Evolutionary conservation across 306 rosid species (phyloP), one percentile per base, ranked within the genome.

Genomic region (Carpinus fangiana): DNA sequence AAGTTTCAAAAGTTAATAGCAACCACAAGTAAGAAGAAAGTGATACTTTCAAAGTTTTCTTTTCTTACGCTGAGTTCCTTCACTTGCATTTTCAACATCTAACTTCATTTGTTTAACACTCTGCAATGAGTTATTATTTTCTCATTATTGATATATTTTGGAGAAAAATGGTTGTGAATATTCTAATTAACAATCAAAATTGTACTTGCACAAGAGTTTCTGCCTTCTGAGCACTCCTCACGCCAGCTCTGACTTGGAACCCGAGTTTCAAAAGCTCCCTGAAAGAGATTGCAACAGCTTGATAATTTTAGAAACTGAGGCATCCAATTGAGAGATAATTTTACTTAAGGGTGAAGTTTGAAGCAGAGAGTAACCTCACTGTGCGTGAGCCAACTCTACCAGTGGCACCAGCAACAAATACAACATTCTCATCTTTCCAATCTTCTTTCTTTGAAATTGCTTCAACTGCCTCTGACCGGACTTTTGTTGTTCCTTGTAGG

Each of bases 251-350:
- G 60, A 95, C 98, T 78, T 72, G 89, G 76, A 92, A 92, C 38
- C 97, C 98, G 71, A 95, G 97, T 88, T 92, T 94, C 89, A 95
- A 70, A 73, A 95, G 97, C 92, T 95, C 98, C 90, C 98, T 95
- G 97, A 55, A 80, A 50, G 62, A 57, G 64, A 83, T 53, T 21
- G 80, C 10, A 47, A 70, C 16, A 17, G n/a, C 56, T 83, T 66
- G 78, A 74, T 28, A 84, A 55, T 77, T 82, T 55, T 56, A 69
- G 52, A 26, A 72, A 46, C 26, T 31, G 65, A 72, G 21, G 62
- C 2, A 55, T 65, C 46, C 73, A 46, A 70, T 23, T 56, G 34
- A 74, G 70, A 36, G 34, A 76, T 62, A 67, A 21, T 73, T 71
- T 64, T 54, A 11, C 36, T n/a, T 31, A 10, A 83, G 65, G 20